Evolutionary conservation across 768 basidiomycete genomes (phyloP).

Genomic region (Lanmaoa rubissima): DNA sequence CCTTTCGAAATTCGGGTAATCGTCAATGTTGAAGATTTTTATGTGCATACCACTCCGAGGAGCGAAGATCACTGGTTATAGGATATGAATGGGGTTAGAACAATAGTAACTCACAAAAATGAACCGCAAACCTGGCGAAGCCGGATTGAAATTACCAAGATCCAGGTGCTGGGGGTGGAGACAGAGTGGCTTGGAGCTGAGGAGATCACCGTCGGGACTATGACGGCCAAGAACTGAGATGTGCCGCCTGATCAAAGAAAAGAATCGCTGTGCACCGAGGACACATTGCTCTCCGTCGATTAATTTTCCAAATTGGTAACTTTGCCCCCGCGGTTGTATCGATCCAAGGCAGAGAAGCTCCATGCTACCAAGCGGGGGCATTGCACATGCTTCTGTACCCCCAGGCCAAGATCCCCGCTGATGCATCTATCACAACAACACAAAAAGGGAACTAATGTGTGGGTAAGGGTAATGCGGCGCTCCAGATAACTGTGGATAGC

Average conservation of each 20-base stretch:
- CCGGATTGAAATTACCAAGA: background rate
- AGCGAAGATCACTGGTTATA: background rate
- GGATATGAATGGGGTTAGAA: background rate
- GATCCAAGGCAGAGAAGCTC: background rate
- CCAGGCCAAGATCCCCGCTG: background rate
- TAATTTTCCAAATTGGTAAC: background rate
- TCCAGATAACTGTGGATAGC: background rate
- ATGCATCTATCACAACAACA: background rate
- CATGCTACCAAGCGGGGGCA: background rate
- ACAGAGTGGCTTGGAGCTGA: background rate
- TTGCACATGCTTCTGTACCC: background rate
- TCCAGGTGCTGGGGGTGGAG: background rate
- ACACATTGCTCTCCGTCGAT: background rate
- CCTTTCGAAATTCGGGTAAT: background rate
- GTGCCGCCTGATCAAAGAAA: background rate
- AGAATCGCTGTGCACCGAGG: background rate
- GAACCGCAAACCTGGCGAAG: background rate
- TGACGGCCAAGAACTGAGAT: no score
- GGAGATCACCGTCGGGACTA: no score
- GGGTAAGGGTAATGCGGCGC: background rate
- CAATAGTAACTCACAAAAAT: background rate
- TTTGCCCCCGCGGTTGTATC: background rate
- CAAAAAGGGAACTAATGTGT: no score
- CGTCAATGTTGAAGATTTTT: background rate
- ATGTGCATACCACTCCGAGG: background rate